phyloP scores from a whole-genome alignment of 2,329 filamentous ascomycete genomes.

The Hypomyces perniciosus region DNA sequence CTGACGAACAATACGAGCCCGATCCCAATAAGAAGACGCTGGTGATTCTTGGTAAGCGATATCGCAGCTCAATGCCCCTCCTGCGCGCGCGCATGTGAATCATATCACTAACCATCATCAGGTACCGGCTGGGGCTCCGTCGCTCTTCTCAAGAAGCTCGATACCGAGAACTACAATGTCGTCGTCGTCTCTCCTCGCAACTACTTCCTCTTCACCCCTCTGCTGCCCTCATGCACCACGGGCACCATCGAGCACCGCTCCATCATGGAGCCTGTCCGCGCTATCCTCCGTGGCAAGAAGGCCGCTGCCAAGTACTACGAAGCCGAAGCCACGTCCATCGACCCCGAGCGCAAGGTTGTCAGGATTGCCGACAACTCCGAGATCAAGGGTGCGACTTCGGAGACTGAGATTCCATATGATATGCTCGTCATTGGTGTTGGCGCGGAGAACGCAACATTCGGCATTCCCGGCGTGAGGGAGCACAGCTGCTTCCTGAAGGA shows the following conservation, averaged over 20 bases:
- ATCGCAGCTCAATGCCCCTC: not conserved
- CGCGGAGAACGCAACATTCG: conserved; percentile 97
- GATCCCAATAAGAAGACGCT: conserved; percentile 95
- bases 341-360: conserved; percentile 82
- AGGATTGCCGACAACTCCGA: conserved; percentile 90
- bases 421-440: conserved; percentile 97
- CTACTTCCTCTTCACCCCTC: conserved; percentile 98
- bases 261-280: conserved; percentile 98
- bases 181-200: conserved; percentile 96
- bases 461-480: conserved; percentile 91
- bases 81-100: not conserved
- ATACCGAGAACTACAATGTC: conserved; percentile 99
- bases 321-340: conserved; percentile 92
- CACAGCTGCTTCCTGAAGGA: conserved; percentile 98
- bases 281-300: conserved; percentile 93
- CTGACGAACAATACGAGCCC: conserved; percentile 68
- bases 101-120: conserved; percentile 34
- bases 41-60: conserved; percentile 74
- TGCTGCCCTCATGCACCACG: conserved; percentile 94
- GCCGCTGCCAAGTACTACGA: conserved; percentile 94
- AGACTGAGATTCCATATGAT: conserved; percentile 92
- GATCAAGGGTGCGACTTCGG: conserved; percentile 72
- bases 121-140: conserved; percentile 95
- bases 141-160: conserved; percentile 94
- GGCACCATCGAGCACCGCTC: conserved; percentile 97